Percentiles rank a stretch among this genome's conserved stretches.
These are phyloP conservation scores for Pythium oligandrum DNA, from an alignment of 352 stramenopile genomes.

Conservation along the genomic window DNA sequence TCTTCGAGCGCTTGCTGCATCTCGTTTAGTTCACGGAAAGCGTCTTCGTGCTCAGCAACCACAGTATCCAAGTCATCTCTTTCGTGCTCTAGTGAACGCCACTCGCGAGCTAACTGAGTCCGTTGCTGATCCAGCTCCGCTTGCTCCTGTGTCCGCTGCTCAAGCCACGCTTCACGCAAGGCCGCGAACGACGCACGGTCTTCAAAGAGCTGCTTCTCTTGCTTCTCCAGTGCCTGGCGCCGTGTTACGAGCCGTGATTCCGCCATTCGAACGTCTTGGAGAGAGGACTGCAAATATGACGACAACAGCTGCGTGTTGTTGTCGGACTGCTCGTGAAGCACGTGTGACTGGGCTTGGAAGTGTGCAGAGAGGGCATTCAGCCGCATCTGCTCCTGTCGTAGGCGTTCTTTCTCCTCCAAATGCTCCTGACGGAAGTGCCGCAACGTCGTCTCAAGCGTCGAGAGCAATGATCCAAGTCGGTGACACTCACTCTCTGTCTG, in stretches of 20 bases:
- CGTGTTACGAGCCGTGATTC: constrained; percentile 32
- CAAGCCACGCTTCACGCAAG: constrained; percentile 25
- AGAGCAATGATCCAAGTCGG: constrained; percentile 43
- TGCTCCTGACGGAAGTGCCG: constrained; percentile 49
- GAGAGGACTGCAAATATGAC: constrained; percentile 10
- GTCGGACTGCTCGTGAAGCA: constrained; percentile 41
- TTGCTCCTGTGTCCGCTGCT: constrained; percentile 22
- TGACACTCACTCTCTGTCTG: constrained; percentile 59
- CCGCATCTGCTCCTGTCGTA: constrained; percentile 64
- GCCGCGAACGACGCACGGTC: constrained; percentile 24
- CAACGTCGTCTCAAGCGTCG: constrained; percentile 44
- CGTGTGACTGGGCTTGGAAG: constrained; percentile 56
- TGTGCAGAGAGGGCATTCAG: constrained; percentile 52
- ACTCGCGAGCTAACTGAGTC: constrained; percentile 5
- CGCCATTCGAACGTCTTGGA: constrained; percentile 27
- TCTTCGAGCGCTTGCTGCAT: constrained; percentile 9
- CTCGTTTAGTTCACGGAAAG: constrained; percentile 10
- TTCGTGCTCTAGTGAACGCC: constrained; percentile 12
- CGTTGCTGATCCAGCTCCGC: constrained; percentile 6
- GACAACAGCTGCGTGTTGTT: constrained; percentile 22
- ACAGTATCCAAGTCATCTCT: constrained; percentile 16
- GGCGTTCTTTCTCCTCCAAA: constrained; percentile 67
- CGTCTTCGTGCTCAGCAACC: constrained; percentile 19
- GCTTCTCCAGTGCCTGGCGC: constrained; percentile 19
- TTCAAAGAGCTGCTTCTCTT: constrained; percentile 18